These are phyloP conservation scores for Dryas drummondii DNA, from an alignment of 306 rosid genomes.

Conservation along the genomic window DNA sequence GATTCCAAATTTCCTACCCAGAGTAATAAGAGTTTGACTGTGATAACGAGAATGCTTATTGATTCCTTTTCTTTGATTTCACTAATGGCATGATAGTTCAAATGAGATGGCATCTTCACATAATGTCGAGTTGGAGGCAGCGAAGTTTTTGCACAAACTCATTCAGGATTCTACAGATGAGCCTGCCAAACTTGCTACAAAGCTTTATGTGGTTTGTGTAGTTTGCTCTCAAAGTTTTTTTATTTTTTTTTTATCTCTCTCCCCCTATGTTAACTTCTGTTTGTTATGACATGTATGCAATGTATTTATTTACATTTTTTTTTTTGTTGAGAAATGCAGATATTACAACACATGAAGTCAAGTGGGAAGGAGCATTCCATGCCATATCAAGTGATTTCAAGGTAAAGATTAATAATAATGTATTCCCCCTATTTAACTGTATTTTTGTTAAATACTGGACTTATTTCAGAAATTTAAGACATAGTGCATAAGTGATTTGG, in stretches of 20 bases:
- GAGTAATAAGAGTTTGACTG: neutral
- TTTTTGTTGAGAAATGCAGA: conserved; percentile 48
- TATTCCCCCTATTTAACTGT: neutral
- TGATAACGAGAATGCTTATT: neutral
- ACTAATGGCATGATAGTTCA: conserved; percentile 39
- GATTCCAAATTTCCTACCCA: neutral
- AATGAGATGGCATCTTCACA: conserved; percentile 76
- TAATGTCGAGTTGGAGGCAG: conserved; percentile 99
- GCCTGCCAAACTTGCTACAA: conserved; percentile 94
- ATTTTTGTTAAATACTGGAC: neutral
- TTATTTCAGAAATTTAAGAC: neutral
- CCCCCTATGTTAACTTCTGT: conserved; percentile 1
- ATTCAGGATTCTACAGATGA: conserved; percentile 97
- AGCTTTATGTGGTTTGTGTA: conserved; percentile 83
- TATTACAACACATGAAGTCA: conserved; percentile 96
- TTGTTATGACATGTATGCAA: conserved; percentile 11
- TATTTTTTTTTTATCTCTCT: neutral
- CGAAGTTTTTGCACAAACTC: conserved; percentile 94
- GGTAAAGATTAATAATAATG: conserved; percentile 39
- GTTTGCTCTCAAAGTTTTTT: conserved; percentile 22
- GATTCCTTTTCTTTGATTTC: conserved; percentile 8
- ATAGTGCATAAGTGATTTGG: neutral
- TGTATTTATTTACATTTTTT: conserved; percentile 15
- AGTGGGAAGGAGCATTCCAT: conserved; percentile 98
- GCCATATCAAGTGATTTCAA: conserved; percentile 98